phyloP scores from a whole-genome alignment of 805 yeast genomes.

The Dipodascus albidus region DNA sequence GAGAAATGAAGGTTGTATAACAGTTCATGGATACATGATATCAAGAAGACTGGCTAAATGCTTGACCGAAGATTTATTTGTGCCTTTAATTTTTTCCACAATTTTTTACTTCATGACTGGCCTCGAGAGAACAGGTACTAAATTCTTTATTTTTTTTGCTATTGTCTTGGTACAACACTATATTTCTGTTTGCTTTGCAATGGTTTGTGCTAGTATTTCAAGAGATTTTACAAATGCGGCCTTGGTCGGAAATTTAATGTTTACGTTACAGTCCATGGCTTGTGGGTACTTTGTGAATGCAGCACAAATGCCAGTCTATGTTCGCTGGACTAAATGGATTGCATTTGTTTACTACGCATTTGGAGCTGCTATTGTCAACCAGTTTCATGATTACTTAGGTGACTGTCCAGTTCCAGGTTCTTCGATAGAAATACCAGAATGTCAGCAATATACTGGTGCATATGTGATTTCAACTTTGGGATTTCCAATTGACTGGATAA shows the following conservation, averaged over 20 bases:
- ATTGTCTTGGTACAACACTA: conserved; percentile 45
- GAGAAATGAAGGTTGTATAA: conserved; percentile 54
- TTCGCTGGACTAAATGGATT: conserved; percentile 70
- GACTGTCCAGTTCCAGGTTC: conserved; percentile 36
- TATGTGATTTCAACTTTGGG: conserved; percentile 48
- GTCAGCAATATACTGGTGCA: conserved; percentile 43
- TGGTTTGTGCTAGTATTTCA: conserved; percentile 39
- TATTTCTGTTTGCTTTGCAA: conserved; percentile 45
- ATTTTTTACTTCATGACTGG: conserved; percentile 75
- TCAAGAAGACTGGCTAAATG: conserved; percentile 57
- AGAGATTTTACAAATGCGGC: conserved; percentile 54
- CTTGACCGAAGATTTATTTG: conserved; percentile 55
- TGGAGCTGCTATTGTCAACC: conserved; percentile 55
- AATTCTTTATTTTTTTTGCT: conserved; percentile 54
- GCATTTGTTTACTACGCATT: conserved; percentile 72
- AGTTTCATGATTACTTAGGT: conserved; percentile 51
- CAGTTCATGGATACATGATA: conserved; percentile 54
- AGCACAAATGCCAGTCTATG: conserved; percentile 68
- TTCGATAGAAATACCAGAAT: conserved; percentile 21
- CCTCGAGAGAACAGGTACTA: conserved; percentile 33
- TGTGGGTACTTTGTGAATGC: conserved; percentile 76
- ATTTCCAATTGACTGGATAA: conserved; percentile 50
- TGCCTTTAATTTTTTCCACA: conserved; percentile 43
- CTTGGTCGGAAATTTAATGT: conserved; percentile 48
- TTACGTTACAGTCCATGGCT: conserved; percentile 64